Base-by-base conservation (phyloP, 2,329 filamentous ascomycete species). In the Berkeleyomyces rouxiae region DNA sequence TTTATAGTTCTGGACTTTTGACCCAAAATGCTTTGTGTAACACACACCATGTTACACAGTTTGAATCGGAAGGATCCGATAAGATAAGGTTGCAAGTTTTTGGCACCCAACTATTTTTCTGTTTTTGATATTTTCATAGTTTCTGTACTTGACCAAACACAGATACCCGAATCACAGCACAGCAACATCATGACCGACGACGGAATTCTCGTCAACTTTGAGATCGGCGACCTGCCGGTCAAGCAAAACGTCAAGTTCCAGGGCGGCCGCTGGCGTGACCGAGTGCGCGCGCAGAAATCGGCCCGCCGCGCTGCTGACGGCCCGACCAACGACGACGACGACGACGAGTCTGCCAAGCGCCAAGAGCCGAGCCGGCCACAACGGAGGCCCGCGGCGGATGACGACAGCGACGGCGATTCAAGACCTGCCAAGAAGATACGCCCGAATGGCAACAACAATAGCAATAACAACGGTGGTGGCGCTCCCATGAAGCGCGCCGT, bases 171-270 rank as follows among this genome's bases (percentile, higher is more conserved):
- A 44, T 23, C 42, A 44, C 10, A 9, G n/a, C 42, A 60, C 43
- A n/a, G 10, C 44, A 46, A 16, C n/a, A 33, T 51, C 33, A 96
- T 97, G 91, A 88, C 88, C 60, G 91, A 97, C 77, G 88, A 95
- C 84, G 90, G 90, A 68, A 87, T 99, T 83, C 81, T 96, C 63
- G 78, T 97, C 71, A 97, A 97, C 70, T 96, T 97, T 72, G 85
- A 90, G 68, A 77, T 96, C 63, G 81, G 82, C 37, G 84, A 88
- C 65, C 80, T 77, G 16, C 80, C 86, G 10, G 72, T 88, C 61
- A 79, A 84, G 65, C 77, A 80, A 4, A 76, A 81, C 61, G 76
- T 81, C 65, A 83, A 79, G 67, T 88, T 95, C 73, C 93, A 87
- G 71, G 93, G 93, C 68, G 93, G 93, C n/a, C 82, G 83, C 68